phyloP scores from a whole-genome alignment of 805 yeast genomes.

The Ogataea angusta region DNA sequence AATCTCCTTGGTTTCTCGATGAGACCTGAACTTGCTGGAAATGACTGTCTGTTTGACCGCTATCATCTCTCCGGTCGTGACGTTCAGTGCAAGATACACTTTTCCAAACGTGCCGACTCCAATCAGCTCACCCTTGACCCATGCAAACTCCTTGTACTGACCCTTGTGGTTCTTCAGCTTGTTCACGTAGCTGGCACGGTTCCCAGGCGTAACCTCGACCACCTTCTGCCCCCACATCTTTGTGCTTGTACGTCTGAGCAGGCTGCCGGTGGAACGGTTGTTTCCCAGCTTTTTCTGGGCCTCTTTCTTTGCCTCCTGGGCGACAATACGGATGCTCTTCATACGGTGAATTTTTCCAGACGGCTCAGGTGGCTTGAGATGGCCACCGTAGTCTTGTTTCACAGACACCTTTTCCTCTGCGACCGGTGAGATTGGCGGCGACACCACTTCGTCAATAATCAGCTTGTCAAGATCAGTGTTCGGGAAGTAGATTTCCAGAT shows the following conservation, averaged over 20 bases:
- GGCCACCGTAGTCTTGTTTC: slow-evolving; percentile 30
- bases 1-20: slow-evolving; percentile 52
- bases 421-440: slow-evolving; percentile 54
- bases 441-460: slow-evolving; percentile 67
- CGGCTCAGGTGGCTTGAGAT: slow-evolving; percentile 39
- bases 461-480: slow-evolving; percentile 89
- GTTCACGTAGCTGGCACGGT: slow-evolving; percentile 57
- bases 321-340: slow-evolving; percentile 91
- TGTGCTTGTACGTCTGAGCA: slow-evolving; percentile 75
- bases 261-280: slow-evolving; percentile 18
- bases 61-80: slow-evolving; percentile 97
- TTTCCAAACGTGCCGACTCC: slow-evolving; percentile 97
- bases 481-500: slow-evolving; percentile 90
- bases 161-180: slow-evolving; percentile 64
- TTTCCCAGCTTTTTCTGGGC: slow-evolving; percentile 36
- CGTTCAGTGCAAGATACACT: slow-evolving; percentile 86
- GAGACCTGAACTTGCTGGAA: slow-evolving; percentile 41
- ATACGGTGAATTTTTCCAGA: slow-evolving; percentile 53
- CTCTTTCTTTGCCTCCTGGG: slow-evolving; percentile 79
- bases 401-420: slow-evolving; percentile 16
- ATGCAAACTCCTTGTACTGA: slow-evolving; percentile 79
- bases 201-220: slow-evolving; percentile 80
- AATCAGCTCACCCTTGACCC: slow-evolving; percentile 96
- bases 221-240: slow-evolving; percentile 97
- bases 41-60: slow-evolving; percentile 94